Conservation (phyloP, 208 protist species). For the Entamoeba moshkovskii region DNA sequence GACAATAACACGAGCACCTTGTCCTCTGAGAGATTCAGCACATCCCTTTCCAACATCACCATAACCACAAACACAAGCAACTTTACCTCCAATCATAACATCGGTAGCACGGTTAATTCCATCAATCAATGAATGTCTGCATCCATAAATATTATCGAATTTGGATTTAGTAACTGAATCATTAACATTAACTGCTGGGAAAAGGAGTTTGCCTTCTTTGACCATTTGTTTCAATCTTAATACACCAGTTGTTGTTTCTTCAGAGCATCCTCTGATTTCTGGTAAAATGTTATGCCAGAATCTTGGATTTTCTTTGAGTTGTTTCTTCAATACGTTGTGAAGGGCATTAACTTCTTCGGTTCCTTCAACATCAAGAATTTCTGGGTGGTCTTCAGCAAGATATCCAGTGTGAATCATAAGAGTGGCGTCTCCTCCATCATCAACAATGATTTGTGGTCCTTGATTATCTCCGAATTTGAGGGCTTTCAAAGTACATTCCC, state of each 20-base stretch:
- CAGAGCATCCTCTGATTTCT: conserved; percentile 81
- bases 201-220: conserved; percentile 69
- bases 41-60: conserved; percentile 97
- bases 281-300: conserved; percentile 58
- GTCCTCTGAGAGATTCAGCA: conserved; percentile 72
- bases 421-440: conserved; percentile 97
- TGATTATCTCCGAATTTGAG: conserved; percentile 53
- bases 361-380: conserved; percentile 50
- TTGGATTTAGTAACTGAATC: conserved; percentile 98
- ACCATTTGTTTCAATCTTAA: conserved; percentile 89
- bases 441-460: conserved; percentile 86
- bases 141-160: conserved; percentile 98
- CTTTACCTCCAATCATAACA: conserved; percentile 97
- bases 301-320: conserved; percentile 43
- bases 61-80: conserved; percentile 81
- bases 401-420: conserved; percentile 77
- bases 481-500: conserved; percentile 85
- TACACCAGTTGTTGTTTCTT: conserved; percentile 98
- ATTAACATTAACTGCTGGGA: conserved; percentile 98
- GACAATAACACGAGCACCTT: conserved; percentile 82
- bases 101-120: conserved; percentile 97
- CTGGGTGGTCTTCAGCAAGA: conserved; percentile 51
- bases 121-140: conserved; percentile 89
- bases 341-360: conserved; percentile 52
- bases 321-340: conserved; percentile 43